phyloP scores from a whole-genome alignment of 1,284 basidiomycete genomes.

The Trichosporon coremiiforme region DNA sequence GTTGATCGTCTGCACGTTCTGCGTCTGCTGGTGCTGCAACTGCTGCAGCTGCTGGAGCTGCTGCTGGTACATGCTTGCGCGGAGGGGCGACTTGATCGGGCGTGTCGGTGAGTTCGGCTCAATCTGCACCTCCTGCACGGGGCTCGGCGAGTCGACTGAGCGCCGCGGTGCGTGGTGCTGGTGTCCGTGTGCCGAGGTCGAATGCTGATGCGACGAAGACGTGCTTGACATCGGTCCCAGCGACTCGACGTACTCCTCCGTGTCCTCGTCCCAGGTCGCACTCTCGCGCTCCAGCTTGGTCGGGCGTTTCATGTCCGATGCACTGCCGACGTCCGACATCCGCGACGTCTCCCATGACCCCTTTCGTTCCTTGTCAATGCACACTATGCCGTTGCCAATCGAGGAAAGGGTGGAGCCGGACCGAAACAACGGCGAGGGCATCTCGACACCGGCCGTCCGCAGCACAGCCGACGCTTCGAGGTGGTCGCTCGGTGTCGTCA shows the following conservation, averaged over 20 bases:
- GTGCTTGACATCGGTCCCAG: slow-evolving; percentile 12
- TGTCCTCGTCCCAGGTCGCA: slow-evolving; percentile 12
- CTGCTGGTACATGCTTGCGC: slow-evolving; percentile 8
- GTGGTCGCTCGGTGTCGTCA: slow-evolving; percentile 42
- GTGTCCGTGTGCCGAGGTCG: not conserved
- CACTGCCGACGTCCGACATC: slow-evolving; percentile 2
- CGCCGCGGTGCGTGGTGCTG: not conserved
- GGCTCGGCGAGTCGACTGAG: not conserved
- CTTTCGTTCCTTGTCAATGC: slow-evolving; percentile 13
- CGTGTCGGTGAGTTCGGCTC: slow-evolving; percentile 12
- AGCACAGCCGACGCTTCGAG: slow-evolving; percentile 2
- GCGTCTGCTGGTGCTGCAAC: not conserved
- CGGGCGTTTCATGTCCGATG: not conserved
- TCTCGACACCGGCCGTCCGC: not conserved
- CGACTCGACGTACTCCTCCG: slow-evolving; percentile 13
- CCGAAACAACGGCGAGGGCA: not conserved
- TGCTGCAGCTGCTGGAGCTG: not conserved
- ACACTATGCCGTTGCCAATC: slow-evolving; percentile 15
- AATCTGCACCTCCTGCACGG: not conserved
- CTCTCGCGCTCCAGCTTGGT: slow-evolving; percentile 11
- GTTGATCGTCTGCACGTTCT: slow-evolving; percentile 12
- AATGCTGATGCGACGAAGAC: not conserved
- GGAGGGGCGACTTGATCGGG: slow-evolving; percentile 5
- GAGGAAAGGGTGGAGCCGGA: not conserved
- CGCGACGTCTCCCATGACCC: slow-evolving; percentile 11